Evolutionary conservation across 2,329 filamentous ascomycete species (phyloP).

Genomic region (Fusarium nodosum): DNA sequence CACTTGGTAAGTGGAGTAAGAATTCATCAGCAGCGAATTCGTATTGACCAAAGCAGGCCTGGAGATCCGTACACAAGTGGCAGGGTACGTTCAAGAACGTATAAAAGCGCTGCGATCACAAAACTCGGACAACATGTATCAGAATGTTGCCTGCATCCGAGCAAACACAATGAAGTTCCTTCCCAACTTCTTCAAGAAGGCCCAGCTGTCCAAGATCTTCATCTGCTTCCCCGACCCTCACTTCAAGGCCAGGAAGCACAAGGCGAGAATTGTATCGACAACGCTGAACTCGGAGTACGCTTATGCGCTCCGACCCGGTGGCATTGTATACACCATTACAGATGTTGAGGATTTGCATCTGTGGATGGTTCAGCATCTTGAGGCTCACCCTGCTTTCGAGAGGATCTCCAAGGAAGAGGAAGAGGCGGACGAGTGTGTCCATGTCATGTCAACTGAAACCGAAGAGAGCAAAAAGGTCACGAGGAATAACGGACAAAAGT

Average conservation of each 20-base stretch:
- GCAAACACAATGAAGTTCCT: constrained; percentile 99
- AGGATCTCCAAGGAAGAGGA: constrained; percentile 76
- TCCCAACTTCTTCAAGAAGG: constrained; percentile 92
- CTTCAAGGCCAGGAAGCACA: constrained; percentile 98
- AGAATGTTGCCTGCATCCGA: constrained; percentile 90
- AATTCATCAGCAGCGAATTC: neutral
- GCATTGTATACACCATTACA: constrained; percentile 94
- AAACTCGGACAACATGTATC: constrained; percentile 71
- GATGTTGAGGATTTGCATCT: constrained; percentile 94
- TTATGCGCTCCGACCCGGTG: constrained; percentile 84
- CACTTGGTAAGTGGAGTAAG: constrained; percentile 73
- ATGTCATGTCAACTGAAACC: constrained; percentile 83
- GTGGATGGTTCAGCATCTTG: constrained; percentile 93
- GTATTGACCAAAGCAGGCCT: constrained; percentile 69
- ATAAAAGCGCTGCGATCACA: constrained; percentile 84
- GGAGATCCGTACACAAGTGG: constrained; percentile 92
- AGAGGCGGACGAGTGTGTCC: constrained; percentile 77
- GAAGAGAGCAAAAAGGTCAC: constrained; percentile 98
- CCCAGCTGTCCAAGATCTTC: constrained; percentile 90
- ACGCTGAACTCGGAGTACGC: constrained; percentile 95
- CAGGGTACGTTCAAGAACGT: constrained; percentile 90
- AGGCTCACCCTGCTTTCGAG: constrained; percentile 82
- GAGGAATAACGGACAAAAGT: constrained; percentile 91
- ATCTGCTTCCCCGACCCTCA: constrained; percentile 99
- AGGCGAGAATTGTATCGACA: constrained; percentile 91